These are phyloP conservation scores for Alternaria sp. DNA, from an alignment of 2,329 filamentous ascomycete species.

Conservation along the genomic window DNA sequence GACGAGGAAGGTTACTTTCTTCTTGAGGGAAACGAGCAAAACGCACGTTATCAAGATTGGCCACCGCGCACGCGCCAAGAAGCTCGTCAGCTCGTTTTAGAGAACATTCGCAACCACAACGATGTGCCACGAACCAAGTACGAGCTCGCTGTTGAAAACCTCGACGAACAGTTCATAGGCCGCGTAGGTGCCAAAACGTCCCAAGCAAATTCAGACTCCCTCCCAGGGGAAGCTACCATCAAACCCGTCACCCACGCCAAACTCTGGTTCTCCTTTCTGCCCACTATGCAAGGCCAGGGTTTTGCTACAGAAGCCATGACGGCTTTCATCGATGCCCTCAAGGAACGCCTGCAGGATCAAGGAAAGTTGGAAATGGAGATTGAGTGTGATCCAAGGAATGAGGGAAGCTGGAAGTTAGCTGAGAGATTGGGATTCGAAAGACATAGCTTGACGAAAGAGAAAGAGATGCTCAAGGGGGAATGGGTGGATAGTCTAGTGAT, in stretches of 20 bases:
- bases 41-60: conserved; percentile 43
- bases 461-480: conserved; percentile 45
- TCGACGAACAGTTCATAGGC: conserved; percentile 36
- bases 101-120: conserved; percentile 30
- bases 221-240: conserved; percentile 13
- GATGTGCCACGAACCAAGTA: conserved; percentile 29
- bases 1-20: conserved; percentile 36
- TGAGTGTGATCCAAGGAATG: conserved; percentile 50
- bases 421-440: conserved; percentile 43
- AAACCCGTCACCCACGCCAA: conserved; percentile 26
- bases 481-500: conserved; percentile 46
- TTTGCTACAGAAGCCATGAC: conserved; percentile 46
- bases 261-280: conserved; percentile 47
- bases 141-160: conserved; percentile 43
- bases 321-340: conserved; percentile 36
- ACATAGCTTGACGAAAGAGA: conserved; percentile 37
- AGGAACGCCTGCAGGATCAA: conserved; percentile 13
- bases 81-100: conserved; percentile 30
- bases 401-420: conserved; percentile 41
- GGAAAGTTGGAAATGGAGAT: conserved; percentile 40
- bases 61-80: conserved; percentile 33
- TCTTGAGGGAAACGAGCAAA: conserved; percentile 37
- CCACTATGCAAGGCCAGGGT: conserved; percentile 34
- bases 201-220: conserved; percentile 13
- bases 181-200: conserved; percentile 39